These are phyloP conservation scores for Novymonas esmeraldas DNA, from an alignment of 208 protist genomes.

Conservation along the genomic window DNA sequence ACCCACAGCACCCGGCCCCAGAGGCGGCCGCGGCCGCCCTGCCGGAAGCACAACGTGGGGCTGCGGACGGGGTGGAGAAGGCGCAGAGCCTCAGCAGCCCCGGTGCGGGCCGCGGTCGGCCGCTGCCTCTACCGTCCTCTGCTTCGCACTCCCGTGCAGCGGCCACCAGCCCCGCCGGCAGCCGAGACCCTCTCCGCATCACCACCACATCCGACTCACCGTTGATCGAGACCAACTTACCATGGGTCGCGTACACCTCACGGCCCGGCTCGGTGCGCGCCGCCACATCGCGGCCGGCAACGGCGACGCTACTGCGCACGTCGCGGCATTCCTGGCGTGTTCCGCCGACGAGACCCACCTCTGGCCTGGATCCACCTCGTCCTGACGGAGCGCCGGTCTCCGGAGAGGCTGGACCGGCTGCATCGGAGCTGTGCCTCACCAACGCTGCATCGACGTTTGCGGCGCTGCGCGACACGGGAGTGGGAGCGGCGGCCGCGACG, in stretches of 20 bases:
- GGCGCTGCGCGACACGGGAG: neutral
- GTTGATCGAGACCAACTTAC: neutral
- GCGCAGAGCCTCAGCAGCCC: neutral
- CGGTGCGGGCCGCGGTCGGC: neutral
- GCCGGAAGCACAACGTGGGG: neutral
- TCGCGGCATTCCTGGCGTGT: too few relatives aligned
- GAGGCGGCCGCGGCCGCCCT: neutral
- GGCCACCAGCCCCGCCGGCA: neutral
- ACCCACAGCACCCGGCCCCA: constrained; percentile 16
- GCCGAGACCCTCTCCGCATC: neutral
- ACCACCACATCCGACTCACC: neutral
- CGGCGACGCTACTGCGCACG: neutral
- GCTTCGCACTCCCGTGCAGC: neutral
- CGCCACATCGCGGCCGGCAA: neutral
- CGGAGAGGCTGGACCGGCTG: too few relatives aligned
- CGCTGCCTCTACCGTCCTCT: neutral
- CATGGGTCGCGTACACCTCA: neutral
- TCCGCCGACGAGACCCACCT: too few relatives aligned
- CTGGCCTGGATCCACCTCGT: too few relatives aligned
- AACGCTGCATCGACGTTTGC: neutral
- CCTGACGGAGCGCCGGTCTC: too few relatives aligned
- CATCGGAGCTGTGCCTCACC: too few relatives aligned
- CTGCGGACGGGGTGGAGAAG: neutral
- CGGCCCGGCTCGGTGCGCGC: neutral
- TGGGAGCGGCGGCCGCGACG: neutral